Percentiles rank a stretch among this genome's conserved stretches.
These are phyloP conservation scores for Penicillium olsonii DNA, from an alignment of 2,329 filamentous ascomycete genomes.

Conservation along the genomic window DNA sequence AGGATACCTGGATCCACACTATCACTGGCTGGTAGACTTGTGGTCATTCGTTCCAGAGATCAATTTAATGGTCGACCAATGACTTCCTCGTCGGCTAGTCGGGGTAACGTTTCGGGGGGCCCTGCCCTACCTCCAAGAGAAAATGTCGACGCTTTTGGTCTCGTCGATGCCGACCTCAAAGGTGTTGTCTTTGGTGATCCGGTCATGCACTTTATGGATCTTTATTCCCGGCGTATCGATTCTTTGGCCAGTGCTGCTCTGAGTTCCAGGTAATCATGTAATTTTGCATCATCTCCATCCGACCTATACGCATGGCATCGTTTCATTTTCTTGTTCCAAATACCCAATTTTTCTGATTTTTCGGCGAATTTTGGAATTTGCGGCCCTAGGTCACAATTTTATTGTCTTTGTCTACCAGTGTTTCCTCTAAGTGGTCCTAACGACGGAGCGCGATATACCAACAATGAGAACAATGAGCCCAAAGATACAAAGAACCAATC, in stretches of 20 bases:
- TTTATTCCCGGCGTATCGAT: conserved; percentile 74
- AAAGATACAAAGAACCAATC: neutral
- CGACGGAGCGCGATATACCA: too few species aligned
- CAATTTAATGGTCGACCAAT: conserved; percentile 66
- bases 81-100: conserved; percentile 69
- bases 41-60: conserved; percentile 26
- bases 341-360: neutral
- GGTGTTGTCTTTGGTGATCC: conserved; percentile 79
- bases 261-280: conserved; percentile 35
- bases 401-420: neutral
- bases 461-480: neutral
- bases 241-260: conserved; percentile 69
- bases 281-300: neutral
- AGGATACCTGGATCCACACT: conserved; percentile 12
- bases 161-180: conserved; percentile 68
- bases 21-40: conserved; percentile 16
- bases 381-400: neutral
- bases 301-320: neutral
- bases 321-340: neutral
- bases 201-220: conserved; percentile 74
- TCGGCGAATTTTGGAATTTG: neutral
- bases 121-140: conserved; percentile 48
- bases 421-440: too few species aligned
- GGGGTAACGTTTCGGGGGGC: conserved; percentile 55
- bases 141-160: conserved; percentile 68